A percentile compares a stretch with the other conserved stretches of the same genome.
These are phyloP conservation scores for Amylocystis lapponica DNA, from an alignment of 768 basidiomycete genomes.

Conservation along the genomic window DNA sequence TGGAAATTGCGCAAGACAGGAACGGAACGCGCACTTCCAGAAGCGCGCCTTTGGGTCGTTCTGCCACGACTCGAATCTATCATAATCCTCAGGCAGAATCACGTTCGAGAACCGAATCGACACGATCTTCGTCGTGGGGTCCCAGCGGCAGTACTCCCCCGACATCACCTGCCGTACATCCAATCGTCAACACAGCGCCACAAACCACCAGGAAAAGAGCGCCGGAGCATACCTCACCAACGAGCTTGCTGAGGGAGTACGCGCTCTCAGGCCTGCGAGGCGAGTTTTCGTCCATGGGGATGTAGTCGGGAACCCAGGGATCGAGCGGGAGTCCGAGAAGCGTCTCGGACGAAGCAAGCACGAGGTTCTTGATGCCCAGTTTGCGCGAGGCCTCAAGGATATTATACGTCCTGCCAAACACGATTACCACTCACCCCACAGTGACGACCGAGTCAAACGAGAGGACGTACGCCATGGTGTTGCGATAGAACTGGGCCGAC, in stretches of 20 bases:
- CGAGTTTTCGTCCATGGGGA: slow-evolving; percentile 4
- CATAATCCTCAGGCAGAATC: background rate
- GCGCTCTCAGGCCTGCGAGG: slow-evolving; percentile 1
- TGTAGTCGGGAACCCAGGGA: slow-evolving; percentile 1
- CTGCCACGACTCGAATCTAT: slow-evolving; percentile 1
- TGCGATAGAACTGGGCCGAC: slow-evolving; percentile 1
- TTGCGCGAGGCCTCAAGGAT: slow-evolving; percentile 4
- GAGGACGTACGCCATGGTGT: background rate
- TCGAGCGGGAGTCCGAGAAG: slow-evolving; percentile 2
- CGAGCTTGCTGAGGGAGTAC: slow-evolving; percentile 5
- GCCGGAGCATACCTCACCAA: background rate
- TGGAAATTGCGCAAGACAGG: background rate
- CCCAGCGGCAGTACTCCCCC: slow-evolving; percentile 1
- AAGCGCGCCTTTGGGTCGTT: background rate
- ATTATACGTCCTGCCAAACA: background rate
- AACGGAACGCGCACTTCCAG: background rate
- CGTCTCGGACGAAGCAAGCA: slow-evolving; percentile 3
- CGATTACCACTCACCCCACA: too few species aligned
- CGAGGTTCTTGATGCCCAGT: slow-evolving; percentile 3
- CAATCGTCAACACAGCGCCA: too few species aligned
- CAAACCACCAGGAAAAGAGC: too few species aligned
- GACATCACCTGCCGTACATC: background rate
- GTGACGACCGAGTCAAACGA: background rate
- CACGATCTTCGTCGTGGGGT: slow-evolving; percentile 1
- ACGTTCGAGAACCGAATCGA: slow-evolving; percentile 4